phyloP scores from a whole-genome alignment of 2,329 filamentous ascomycete species.

The Pezicula rhizophila region DNA sequence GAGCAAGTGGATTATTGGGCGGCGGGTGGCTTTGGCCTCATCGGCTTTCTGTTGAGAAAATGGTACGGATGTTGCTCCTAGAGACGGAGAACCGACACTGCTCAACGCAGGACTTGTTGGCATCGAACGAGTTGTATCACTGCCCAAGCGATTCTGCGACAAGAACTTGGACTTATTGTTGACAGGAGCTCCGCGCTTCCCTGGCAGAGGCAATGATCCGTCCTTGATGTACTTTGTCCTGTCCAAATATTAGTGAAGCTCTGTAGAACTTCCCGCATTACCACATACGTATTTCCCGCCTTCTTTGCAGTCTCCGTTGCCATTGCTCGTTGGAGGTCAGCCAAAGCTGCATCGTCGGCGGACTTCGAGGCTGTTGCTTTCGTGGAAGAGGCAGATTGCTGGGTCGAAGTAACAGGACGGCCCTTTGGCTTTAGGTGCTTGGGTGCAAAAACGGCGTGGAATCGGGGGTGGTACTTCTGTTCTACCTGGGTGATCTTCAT shows the following conservation, averaged over 20 bases:
- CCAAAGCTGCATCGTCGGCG: slow-evolving; percentile 44
- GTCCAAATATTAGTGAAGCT: slow-evolving; percentile 24
- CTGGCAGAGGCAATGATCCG: slow-evolving; percentile 15
- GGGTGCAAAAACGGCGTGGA: background rate
- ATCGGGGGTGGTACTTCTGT: background rate
- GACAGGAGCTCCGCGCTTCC: slow-evolving; percentile 13
- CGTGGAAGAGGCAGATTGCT: slow-evolving; percentile 11
- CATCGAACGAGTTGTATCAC: slow-evolving; percentile 30
- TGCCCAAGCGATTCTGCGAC: slow-evolving; percentile 16
- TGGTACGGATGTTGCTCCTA: slow-evolving; percentile 43
- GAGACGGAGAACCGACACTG: slow-evolving; percentile 46
- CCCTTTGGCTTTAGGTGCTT: slow-evolving; percentile 1
- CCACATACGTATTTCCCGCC: slow-evolving; percentile 38
- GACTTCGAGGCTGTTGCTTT: slow-evolving; percentile 29
- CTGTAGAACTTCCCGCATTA: slow-evolving; percentile 11
- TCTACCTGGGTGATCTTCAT: slow-evolving; percentile 3
- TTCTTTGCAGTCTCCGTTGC: slow-evolving; percentile 39
- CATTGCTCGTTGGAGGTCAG: slow-evolving; percentile 40
- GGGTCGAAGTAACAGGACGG: background rate
- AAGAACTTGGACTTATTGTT: slow-evolving; percentile 22
- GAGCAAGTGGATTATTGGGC: slow-evolving; percentile 53
- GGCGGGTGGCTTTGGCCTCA: slow-evolving; percentile 46
- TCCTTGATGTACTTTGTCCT: slow-evolving; percentile 35
- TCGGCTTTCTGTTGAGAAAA: slow-evolving; percentile 46
- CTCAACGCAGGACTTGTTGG: slow-evolving; percentile 52